These are phyloP conservation scores for Saccharum hybrid DNA, from an alignment of 202 grass and related monocot genomes.

Conservation along the genomic window DNA sequence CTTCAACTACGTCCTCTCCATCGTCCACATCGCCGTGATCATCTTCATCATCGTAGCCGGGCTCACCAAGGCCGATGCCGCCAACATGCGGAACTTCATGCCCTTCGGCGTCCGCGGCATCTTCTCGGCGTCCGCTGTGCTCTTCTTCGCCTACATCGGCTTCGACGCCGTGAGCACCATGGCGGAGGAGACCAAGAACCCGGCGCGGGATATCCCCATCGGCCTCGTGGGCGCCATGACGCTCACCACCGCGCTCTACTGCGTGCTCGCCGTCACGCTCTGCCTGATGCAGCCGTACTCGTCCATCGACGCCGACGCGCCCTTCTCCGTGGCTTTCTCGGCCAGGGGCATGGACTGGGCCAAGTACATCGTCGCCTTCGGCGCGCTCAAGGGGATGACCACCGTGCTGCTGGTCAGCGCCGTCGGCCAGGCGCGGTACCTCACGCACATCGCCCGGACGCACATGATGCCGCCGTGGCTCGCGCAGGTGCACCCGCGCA, in stretches of 20 bases:
- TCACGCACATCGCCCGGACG: conserved; percentile 84
- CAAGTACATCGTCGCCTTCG: conserved; percentile 82
- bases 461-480: conserved; percentile 92
- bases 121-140: conserved; percentile 70
- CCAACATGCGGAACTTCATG: conserved; percentile 63
- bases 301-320: too few species aligned
- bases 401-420: conserved; percentile 88
- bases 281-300: too few species aligned
- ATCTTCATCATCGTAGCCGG: conserved; percentile 73
- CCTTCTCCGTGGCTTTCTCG: too few species aligned
- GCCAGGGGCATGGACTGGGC: too few species aligned
- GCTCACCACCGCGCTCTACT: too few species aligned
- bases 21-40: conserved; percentile 71
- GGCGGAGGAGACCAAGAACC: conserved; percentile 90
- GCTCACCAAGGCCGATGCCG: conserved; percentile 60
- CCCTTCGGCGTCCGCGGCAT: conserved; percentile 54
- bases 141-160: conserved; percentile 89
- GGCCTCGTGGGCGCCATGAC: too few species aligned
- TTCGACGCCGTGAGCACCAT: conserved; percentile 92
- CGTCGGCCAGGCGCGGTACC: conserved; percentile 83
- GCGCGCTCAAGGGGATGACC: conserved; percentile 97
- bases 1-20: conserved; percentile 76
- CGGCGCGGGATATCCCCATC: conserved; percentile 59
- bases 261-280: too few species aligned
- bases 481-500: conserved; percentile 58